These are phyloP conservation scores for Herpetospermum pedunculosum DNA, from an alignment of 306 rosid genomes.

Conservation along the genomic window DNA sequence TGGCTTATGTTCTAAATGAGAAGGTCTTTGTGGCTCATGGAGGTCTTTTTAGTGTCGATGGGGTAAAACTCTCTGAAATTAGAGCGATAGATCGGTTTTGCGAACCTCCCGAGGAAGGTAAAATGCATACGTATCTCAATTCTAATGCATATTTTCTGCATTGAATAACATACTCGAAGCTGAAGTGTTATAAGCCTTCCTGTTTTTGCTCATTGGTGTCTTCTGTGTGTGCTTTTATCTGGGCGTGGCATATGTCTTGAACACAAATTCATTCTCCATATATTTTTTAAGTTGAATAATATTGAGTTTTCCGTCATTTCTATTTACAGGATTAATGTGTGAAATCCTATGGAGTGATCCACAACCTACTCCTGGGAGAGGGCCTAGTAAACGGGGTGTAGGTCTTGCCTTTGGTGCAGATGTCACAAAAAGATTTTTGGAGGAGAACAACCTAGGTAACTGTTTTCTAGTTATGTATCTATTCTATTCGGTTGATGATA, in stretches of 20 bases:
- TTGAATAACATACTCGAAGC: neutral
- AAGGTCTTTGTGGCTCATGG: constrained; percentile 93
- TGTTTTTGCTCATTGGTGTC: neutral
- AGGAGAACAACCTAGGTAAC: constrained; percentile 81
- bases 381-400: constrained; percentile 98
- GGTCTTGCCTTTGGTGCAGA: constrained; percentile 93
- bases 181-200: neutral
- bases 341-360: constrained; percentile 99
- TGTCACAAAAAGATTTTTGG: constrained; percentile 78
- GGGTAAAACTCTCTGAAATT: constrained; percentile 80
- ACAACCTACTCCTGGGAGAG: constrained; percentile 88
- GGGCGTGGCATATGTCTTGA: neutral
- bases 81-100: constrained; percentile 88
- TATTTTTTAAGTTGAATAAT: neutral
- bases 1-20: constrained; percentile 84
- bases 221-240: neutral
- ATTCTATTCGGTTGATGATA: neutral
- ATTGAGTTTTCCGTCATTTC: neutral
- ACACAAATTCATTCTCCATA: neutral
- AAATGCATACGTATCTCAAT: constrained; percentile 2
- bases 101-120: constrained; percentile 99
- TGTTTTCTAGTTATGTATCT: neutral
- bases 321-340: constrained; percentile 79
- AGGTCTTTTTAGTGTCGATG: constrained; percentile 97
- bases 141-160: neutral